Conservation (phyloP, 441 rosid species). For the Populus hybrid region DNA sequence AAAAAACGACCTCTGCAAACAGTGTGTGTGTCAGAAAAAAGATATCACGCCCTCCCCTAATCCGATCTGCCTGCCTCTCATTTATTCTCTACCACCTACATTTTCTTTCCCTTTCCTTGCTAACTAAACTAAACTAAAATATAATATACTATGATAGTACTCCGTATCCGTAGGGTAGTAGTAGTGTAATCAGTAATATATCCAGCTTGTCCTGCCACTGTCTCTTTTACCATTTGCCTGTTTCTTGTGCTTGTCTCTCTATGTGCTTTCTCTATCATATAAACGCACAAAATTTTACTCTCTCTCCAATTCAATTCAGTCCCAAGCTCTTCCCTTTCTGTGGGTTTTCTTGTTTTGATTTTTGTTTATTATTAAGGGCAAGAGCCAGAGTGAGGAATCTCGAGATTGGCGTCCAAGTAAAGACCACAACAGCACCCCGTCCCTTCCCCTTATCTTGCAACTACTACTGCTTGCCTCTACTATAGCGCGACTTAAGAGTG, state of each 20-base stretch:
- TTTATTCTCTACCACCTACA: too few relatives aligned
- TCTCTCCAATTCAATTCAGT: background rate
- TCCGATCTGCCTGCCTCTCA: too few relatives aligned
- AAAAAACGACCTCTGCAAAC: too few relatives aligned
- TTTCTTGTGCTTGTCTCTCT: conserved; percentile 2
- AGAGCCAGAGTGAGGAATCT: conserved; percentile 23
- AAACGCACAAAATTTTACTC: background rate
- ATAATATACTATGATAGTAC: too few relatives aligned
- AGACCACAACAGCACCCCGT: conserved; percentile 22
- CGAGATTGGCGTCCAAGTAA: conserved; percentile 56
- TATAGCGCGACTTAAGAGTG: background rate
- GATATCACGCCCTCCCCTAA: too few relatives aligned
- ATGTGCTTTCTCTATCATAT: conserved; percentile 18
- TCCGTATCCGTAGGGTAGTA: background rate
- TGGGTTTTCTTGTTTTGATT: conserved; percentile 21
- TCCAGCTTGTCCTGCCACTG: conserved; percentile 15
- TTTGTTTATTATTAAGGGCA: background rate
- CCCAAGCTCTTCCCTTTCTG: background rate
- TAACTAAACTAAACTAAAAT: too few relatives aligned
- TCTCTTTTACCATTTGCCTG: conserved; percentile 14
- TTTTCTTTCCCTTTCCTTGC: too few relatives aligned
- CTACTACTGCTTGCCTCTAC: background rate
- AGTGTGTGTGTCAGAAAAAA: too few relatives aligned
- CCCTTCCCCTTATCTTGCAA: background rate
- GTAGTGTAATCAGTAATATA: too few relatives aligned